Evolutionary conservation across 1,139 yeast genomes (phyloP), one percentile per base, ranked within the genome.

Genomic region (Kodamaea fungicola): DNA sequence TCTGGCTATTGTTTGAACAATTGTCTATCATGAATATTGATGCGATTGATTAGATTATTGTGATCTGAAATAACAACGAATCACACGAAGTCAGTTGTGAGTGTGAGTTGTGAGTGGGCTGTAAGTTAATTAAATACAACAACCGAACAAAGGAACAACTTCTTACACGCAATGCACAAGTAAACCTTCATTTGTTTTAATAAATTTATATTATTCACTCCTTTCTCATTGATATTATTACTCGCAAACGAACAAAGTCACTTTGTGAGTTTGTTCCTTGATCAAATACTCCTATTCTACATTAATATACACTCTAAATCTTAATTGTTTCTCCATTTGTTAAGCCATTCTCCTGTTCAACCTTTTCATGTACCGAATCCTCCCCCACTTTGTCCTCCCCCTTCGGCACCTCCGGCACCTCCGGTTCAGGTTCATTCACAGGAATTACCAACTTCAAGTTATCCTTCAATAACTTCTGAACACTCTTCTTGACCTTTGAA

Each of bases 391-490:
- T 34, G 8, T 22, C 32, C 22, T 22, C 19, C 12, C 22, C 34
- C 23, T 37, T 42, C 24, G 33, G 36, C 30, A 27, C 34, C 23
- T 35, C 40, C 9, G 24, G 38, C 12, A 39, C 45, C 34, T 44
- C 44, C 19, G 34, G 39, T 33, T 44, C 42, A 32, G 42, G 42
- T 19, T 40, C 42, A 12, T 38, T 31, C 13, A 31, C 39, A n/a
- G 29, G 39, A 19, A 45, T 46, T 4, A 32, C 40, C 33, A 67
- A 43, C 12, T 51, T 57, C 30, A 61, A 45, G 40, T 55, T 50
- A 8, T 48, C 44, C 16, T 40, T 37, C 36, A 69, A 55, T 4
- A 64, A 42, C 12, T 44, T 42, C n/a, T 46, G 46, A 8, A 64
- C 54, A 22, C 46, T 48, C 2, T 39, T 41, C 27, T 57, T 51